Base-by-base conservation (phyloP, 495 filamentous ascomycete species). In the Echria macrotheca region DNA sequence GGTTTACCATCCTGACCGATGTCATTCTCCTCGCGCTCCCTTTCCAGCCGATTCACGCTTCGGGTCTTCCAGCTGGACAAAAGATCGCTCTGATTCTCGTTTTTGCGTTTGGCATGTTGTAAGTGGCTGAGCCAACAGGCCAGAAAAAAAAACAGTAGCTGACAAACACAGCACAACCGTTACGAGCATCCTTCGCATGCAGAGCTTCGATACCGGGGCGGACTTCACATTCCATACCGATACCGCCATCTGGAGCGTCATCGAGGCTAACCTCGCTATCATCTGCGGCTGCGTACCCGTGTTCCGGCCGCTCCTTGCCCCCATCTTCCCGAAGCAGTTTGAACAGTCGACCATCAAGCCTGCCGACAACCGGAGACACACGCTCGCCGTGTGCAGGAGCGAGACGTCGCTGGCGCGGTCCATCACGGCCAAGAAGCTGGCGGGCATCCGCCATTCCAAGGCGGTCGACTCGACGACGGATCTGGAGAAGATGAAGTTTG, bases 1-100 rank as follows among this genome's bases (percentile, higher is more conserved):
- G 67, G 0, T 70, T 82, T 54, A 74, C 75, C 17, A 80, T 80
- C 32, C 49, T 60, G n/a, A 77, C 71, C 17, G 79, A 82, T 54
- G 26, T 81, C 12, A 58, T 74, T 14, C 69, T 83, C 10, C 69
- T 82, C 3, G 46, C 71, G 1, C 49, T 82, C 22, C 80, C 80
- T 17, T 36, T 52, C 23, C 26, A 37, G 23, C 49, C 49, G n/a
- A 46, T 52, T n/a, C 46, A 48, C 46, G 21, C 46, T 3, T 48
- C 46, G n/a, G 15, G 14, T 21, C 33, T 48, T 12, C 36, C 46
- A 17, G 33, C 22, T 12, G 46, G 32, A 5, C 46, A 48, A 29
- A 48, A 48, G 33, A 35, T 48, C 23, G 46, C 46, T 1, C 35
- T 48, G 21, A 39, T 38, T 5, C 21, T 48, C n/a, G 35, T 48